Conservation (phyloP, 2,329 filamentous ascomycete species). For the Bipolaris zeicola region DNA sequence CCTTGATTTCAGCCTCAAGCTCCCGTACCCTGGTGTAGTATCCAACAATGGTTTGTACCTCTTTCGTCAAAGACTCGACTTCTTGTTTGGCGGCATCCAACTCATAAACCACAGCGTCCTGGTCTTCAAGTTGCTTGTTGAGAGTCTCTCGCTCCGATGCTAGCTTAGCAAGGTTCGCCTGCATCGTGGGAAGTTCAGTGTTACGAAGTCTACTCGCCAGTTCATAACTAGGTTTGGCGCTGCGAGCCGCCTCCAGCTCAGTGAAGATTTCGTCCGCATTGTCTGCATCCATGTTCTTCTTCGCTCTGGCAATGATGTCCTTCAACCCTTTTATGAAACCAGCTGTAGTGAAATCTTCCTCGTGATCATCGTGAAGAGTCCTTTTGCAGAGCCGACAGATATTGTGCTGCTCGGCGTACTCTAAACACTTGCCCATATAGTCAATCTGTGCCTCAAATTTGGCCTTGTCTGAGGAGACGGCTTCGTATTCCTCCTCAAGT, state of each 20-base stretch:
- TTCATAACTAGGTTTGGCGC: constrained; percentile 67
- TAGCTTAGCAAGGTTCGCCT: constrained; percentile 65
- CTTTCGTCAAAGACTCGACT: constrained; percentile 75
- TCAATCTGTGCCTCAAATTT: constrained; percentile 71
- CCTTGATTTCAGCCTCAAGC: constrained; percentile 73
- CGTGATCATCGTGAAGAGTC: constrained; percentile 63
- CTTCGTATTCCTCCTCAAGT: constrained; percentile 58
- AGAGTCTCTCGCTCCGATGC: constrained; percentile 46
- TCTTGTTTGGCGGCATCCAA: constrained; percentile 70
- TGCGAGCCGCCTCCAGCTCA: constrained; percentile 64
- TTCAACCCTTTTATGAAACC: constrained; percentile 71
- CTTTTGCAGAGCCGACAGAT: constrained; percentile 79
- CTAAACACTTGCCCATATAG: constrained; percentile 73
- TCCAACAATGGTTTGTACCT: constrained; percentile 75
- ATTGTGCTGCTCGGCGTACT: constrained; percentile 69
- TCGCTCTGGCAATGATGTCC: constrained; percentile 55
- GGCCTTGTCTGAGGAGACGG: constrained; percentile 66
- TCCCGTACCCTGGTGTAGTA: constrained; percentile 73
- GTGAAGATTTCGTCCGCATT: constrained; percentile 67
- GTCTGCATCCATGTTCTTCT: constrained; percentile 64
- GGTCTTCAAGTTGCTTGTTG: constrained; percentile 58
- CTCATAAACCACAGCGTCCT: constrained; percentile 70
- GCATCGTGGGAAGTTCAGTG: constrained; percentile 71
- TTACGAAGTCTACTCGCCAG: constrained; percentile 70
- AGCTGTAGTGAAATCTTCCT: constrained; percentile 58